A percentile compares a stretch with the other conserved stretches of the same genome.
Evolutionary conservation across 352 stramenopile genomes (phyloP).

Genomic region (Phytophthora ohioensis): DNA sequence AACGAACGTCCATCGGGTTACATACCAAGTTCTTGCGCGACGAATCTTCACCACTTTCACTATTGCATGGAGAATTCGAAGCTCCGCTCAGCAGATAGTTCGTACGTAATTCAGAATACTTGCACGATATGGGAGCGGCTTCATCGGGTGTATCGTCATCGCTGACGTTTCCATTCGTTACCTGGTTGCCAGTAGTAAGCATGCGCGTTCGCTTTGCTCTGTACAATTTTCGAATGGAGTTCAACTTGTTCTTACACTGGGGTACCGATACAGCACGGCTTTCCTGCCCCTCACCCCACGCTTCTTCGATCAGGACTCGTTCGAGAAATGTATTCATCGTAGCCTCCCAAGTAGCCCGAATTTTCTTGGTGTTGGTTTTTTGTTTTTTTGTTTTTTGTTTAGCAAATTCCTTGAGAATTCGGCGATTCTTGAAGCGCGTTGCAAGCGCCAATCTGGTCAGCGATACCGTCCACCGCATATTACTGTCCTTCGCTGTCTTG

Average conservation of each 20-base stretch:
- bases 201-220: slow-evolving; percentile 1
- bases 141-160: neutral
- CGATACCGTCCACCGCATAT: slow-evolving; percentile 2
- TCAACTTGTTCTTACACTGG: slow-evolving; percentile 23
- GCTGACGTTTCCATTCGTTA: neutral
- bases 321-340: slow-evolving; percentile 1
- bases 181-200: slow-evolving; percentile 3
- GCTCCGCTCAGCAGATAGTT: no score
- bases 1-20: slow-evolving; percentile 6
- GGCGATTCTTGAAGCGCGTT: slow-evolving; percentile 3
- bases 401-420: slow-evolving; percentile 18
- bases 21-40: neutral
- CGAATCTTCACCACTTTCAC: no score
- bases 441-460: neutral
- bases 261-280: neutral
- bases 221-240: neutral
- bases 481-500: no score
- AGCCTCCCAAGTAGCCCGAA: slow-evolving; percentile 5
- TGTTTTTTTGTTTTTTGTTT: neutral
- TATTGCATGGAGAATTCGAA: no score
- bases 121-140: neutral
- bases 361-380: neutral
- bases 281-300: slow-evolving; percentile 3
- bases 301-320: slow-evolving; percentile 1
- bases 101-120: slow-evolving; percentile 6